phyloP scores from a whole-genome alignment of 306 rosid genomes.

The Trifolium repens region DNA sequence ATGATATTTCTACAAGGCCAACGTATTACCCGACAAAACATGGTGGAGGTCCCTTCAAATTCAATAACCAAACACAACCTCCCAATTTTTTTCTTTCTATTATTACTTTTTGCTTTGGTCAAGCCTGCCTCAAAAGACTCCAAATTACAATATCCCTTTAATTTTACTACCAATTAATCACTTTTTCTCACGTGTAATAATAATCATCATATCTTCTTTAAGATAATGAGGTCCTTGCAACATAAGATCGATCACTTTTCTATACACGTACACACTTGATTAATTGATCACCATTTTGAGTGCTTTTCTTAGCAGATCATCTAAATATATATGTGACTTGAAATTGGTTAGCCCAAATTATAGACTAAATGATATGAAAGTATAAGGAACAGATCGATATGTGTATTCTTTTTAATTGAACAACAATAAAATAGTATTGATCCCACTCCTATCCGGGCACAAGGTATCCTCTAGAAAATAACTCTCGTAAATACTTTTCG shows the following conservation, averaged over 20 bases:
- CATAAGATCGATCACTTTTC: conserved; percentile 21
- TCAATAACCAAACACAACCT: conserved; percentile 45
- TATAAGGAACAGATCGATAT: not conserved
- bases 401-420: no score
- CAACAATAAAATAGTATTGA: no score
- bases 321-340: conserved; percentile 2
- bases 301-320: conserved; percentile 28
- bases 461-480: no score
- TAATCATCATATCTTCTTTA: conserved; percentile 32
- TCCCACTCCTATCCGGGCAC: no score
- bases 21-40: conserved; percentile 51
- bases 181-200: conserved; percentile 39
- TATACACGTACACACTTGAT: conserved; percentile 17
- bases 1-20: conserved; percentile 26
- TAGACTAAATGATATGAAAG: conserved; percentile 13
- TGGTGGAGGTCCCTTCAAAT: conserved; percentile 59
- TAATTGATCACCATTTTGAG: conserved; percentile 32
- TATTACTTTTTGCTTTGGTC: conserved; percentile 46
- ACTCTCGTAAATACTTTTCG: no score
- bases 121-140: conserved; percentile 58
- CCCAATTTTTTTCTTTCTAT: conserved; percentile 38
- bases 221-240: conserved; percentile 35
- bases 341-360: conserved; percentile 23
- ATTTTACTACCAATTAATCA: conserved; percentile 4
- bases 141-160: conserved; percentile 42